phyloP scores from a whole-genome alignment of 1,284 basidiomycete species.

The Termitomyces sp. region DNA sequence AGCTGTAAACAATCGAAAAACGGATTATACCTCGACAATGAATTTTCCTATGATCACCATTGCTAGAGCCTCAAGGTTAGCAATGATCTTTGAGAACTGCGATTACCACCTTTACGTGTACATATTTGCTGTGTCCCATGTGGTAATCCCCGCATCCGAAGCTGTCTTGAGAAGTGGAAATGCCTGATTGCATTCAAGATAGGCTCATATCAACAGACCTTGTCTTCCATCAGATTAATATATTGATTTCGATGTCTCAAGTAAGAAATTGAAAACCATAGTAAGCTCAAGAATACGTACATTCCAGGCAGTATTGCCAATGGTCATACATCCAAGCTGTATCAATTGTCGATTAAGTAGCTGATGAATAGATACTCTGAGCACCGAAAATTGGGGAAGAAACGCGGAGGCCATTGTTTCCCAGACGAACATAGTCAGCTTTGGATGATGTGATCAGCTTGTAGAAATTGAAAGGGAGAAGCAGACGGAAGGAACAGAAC shows the following conservation, averaged over 20 bases:
- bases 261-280: too few relatives aligned
- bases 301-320: not conserved
- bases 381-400: slow-evolving; percentile 36
- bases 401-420: slow-evolving; percentile 43
- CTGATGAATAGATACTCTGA: not conserved
- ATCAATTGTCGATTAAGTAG: not conserved
- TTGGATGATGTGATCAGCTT: too few relatives aligned
- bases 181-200: not conserved
- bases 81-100: not conserved
- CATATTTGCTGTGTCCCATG: slow-evolving; percentile 52
- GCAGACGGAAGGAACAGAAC: not conserved
- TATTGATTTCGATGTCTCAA: not conserved
- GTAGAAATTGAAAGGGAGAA: not conserved
- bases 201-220: not conserved
- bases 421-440: slow-evolving; percentile 37
- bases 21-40: slow-evolving; percentile 27
- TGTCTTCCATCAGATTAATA: not conserved
- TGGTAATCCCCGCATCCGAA: slow-evolving; percentile 41
- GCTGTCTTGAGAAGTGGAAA: slow-evolving; percentile 33
- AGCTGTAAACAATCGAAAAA: not conserved
- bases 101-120: slow-evolving; percentile 28
- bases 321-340: not conserved
- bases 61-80: slow-evolving; percentile 9
- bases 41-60: slow-evolving; percentile 51
- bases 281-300: not conserved